Evolutionary conservation across 208 protist genomes (phyloP), one percentile per base, ranked within the genome.

Genomic region (Porcisia deanei): DNA sequence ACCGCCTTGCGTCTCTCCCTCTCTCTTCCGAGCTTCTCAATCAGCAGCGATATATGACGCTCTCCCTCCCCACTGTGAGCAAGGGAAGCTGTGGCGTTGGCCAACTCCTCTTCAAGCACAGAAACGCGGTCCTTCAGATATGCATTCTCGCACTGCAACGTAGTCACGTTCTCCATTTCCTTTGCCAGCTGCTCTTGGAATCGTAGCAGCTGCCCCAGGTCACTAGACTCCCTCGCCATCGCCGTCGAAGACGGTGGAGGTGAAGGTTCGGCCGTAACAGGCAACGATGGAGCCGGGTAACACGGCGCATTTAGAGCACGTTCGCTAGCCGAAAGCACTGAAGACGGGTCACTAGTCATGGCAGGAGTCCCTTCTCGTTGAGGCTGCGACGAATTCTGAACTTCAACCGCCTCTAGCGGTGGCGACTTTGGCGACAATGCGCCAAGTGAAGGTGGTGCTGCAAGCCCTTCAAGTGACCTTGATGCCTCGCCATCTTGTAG

Each of bases 111-210:
- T 60, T 85, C 81, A 10, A 91, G 55, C 4, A 39, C 30, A 8
- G 43, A 68, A 34, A 90, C 60, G 34, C 77, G 76, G 2, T 54
- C 60, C 20, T 67, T 58, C 67, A 90, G 75, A 3, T 37, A 20
- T 1, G 75, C 41, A 49, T 90, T 93, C 47, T 86, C 77, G 7
- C 76, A 54, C 37, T 80, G 73, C 25, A 95, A 70, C 37, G n/a
- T 45, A 12, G 73, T 53, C 9, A 75, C 79, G 12, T 57, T 71
- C 57, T 88, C 82, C 89, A 94, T 92, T 79, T 94, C 89, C 58
- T 90, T 88, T 4, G 88, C 87, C 10, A 94, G 73, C 65, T 88
- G 81, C 49, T 80, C 82, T 69, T 96, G 89, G 55, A 93, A 91
- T 34, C 87, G 88, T 18, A 94, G 80, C 25, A 94, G 76, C 69